These are phyloP conservation scores for Penicillium soppii DNA, from an alignment of 495 filamentous ascomycete genomes.

Conservation along the genomic window DNA sequence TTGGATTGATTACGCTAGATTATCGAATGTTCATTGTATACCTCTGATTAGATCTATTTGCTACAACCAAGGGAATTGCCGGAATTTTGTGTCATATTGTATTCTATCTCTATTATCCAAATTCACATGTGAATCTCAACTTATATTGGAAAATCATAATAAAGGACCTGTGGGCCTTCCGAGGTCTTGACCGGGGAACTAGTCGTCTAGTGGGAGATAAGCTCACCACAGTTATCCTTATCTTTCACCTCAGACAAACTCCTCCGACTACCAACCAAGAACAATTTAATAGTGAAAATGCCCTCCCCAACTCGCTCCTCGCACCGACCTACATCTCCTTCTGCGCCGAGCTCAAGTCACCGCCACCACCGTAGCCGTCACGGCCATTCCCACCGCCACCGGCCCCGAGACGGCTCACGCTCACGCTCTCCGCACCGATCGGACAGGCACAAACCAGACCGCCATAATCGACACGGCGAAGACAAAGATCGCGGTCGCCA, in stretches of 20 bases:
- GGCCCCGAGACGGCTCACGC: conserved; percentile 23
- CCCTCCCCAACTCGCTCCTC: conserved; percentile 20
- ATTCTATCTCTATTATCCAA: too few species aligned
- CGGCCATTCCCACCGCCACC: conserved; percentile 24
- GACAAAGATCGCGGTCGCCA: conserved; percentile 12
- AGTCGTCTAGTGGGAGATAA: too few species aligned
- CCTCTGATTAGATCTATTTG: conserved; percentile 28
- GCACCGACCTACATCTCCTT: conserved; percentile 8
- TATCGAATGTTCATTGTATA: conserved; percentile 19
- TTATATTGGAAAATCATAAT: too few species aligned
- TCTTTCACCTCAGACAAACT: not conserved
- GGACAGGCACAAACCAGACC: conserved; percentile 21
- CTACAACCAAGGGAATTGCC: conserved; percentile 10
- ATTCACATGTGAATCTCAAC: too few species aligned
- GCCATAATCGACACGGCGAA: conserved; percentile 16
- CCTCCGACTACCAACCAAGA: conserved; percentile 1
- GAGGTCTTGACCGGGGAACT: too few species aligned
- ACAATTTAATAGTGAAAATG: conserved; percentile 14
- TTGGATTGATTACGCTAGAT: not conserved
- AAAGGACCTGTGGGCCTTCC: too few species aligned
- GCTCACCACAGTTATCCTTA: too few species aligned
- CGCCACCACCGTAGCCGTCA: conserved; percentile 26
- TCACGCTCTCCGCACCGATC: conserved; percentile 30
- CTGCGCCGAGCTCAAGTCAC: conserved; percentile 10
- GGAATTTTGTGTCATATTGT: too few species aligned